These are phyloP conservation scores for Trichoderma reesei DNA, from an alignment of 495 filamentous ascomycete species.

Conservation along the genomic window DNA sequence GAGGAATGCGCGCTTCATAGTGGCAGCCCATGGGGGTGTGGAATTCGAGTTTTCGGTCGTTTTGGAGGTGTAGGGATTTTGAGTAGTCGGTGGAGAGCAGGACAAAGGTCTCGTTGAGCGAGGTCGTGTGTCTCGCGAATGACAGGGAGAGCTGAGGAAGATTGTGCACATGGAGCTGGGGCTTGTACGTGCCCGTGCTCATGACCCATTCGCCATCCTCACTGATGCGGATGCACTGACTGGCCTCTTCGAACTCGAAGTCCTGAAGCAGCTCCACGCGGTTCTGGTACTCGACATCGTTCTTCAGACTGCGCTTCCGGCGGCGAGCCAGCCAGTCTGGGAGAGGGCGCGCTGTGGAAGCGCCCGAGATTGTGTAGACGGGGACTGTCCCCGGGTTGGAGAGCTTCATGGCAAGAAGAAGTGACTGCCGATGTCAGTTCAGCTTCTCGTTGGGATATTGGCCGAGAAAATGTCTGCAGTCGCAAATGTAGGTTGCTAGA, in stretches of 20 bases:
- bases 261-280: slow-evolving; percentile 93
- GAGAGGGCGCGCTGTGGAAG: slow-evolving; percentile 77
- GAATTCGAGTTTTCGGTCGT: slow-evolving; percentile 84
- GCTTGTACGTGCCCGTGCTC: slow-evolving; percentile 91
- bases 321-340: slow-evolving; percentile 92
- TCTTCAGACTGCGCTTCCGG: slow-evolving; percentile 85
- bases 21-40: slow-evolving; percentile 86
- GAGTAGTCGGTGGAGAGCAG: slow-evolving; percentile 90
- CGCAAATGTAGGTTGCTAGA: background rate
- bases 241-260: slow-evolving; percentile 98
- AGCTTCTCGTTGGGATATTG: background rate
- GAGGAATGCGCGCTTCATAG: slow-evolving; percentile 74
- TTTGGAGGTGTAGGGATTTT: slow-evolving; percentile 89
- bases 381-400: slow-evolving; percentile 80
- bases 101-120: slow-evolving; percentile 87
- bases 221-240: slow-evolving; percentile 77
- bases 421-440: background rate
- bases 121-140: slow-evolving; percentile 83
- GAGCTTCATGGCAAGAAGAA: slow-evolving; percentile 58
- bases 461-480: slow-evolving; percentile 6
- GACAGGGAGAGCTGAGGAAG: slow-evolving; percentile 87
- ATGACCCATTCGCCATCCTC: slow-evolving; percentile 98
- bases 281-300: slow-evolving; percentile 85
- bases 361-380: slow-evolving; percentile 93
- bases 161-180: slow-evolving; percentile 93